These are phyloP conservation scores for Alternaria burnsii DNA, from an alignment of 2,329 filamentous ascomycete species.

Conservation along the genomic window DNA sequence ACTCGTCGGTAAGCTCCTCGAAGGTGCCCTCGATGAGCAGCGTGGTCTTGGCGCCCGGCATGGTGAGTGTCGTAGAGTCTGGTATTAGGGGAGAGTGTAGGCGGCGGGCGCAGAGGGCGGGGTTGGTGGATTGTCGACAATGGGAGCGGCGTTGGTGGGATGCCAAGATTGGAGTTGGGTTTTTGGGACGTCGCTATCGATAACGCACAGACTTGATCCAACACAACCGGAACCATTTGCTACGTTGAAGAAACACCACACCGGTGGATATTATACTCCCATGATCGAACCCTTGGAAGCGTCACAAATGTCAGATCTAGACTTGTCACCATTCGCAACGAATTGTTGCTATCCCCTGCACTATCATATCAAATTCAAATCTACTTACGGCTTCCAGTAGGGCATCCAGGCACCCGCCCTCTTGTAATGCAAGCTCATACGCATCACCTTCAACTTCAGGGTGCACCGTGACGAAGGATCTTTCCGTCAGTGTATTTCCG, in stretches of 20 bases:
- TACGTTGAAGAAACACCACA: not conserved
- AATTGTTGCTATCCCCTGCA: too few species aligned
- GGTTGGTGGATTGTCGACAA: constrained; percentile 37
- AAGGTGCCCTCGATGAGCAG: constrained; percentile 88
- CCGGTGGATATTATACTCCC: not conserved
- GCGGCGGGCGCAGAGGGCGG: constrained; percentile 24
- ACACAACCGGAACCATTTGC: not conserved
- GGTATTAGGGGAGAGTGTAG: constrained; percentile 34
- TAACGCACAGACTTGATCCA: constrained; percentile 17
- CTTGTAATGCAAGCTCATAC: constrained; percentile 24
- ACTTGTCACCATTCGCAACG: too few species aligned
- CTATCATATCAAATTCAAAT: not conserved
- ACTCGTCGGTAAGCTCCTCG: constrained; percentile 90
- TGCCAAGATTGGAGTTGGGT: constrained; percentile 40
- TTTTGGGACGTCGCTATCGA: constrained; percentile 35
- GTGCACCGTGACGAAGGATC: constrained; percentile 37
- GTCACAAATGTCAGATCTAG: too few species aligned
- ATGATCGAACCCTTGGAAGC: not conserved
- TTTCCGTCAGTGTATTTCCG: constrained; percentile 33
- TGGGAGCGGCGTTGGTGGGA: constrained; percentile 36
- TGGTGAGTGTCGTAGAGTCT: constrained; percentile 47
- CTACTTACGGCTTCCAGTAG: not conserved
- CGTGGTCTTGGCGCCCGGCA: constrained; percentile 69
- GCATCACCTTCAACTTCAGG: constrained; percentile 13
- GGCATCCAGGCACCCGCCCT: too few species aligned